A percentile compares a stretch with the other conserved stretches of the same genome.
Evolutionary conservation across 805 yeast genomes (phyloP).

Genomic region (Allodekkera sacchari): DNA sequence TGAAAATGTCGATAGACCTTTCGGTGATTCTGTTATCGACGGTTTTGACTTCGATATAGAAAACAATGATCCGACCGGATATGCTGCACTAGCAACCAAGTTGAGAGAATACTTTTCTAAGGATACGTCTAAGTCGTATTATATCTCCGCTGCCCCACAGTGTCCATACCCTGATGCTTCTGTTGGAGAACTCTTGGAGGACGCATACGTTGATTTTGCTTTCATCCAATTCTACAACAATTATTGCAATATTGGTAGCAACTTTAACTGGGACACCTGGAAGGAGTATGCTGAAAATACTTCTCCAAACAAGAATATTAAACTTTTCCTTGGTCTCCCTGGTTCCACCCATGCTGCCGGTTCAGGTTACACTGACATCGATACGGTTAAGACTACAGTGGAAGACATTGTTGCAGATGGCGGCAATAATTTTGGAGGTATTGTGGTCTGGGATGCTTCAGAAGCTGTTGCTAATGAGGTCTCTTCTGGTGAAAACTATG

Average conservation of each 20-base stretch:
- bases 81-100: conserved; percentile 48
- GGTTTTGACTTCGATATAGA: conserved; percentile 80
- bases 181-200: conserved; percentile 30
- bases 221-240: conserved; percentile 90
- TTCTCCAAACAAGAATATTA: conserved; percentile 62
- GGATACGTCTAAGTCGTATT: conserved; percentile 47
- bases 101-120: conserved; percentile 32
- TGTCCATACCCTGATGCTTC: conserved; percentile 78
- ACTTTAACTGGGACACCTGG: conserved; percentile 70
- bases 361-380: conserved; percentile 36
- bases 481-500: conserved; percentile 8
- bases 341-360: conserved; percentile 44
- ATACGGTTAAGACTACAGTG: conserved; percentile 27
- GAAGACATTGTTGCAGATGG: conserved; percentile 11
- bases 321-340: conserved; percentile 70
- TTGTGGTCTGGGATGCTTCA: conserved; percentile 79
- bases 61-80: conserved; percentile 53
- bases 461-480: conserved; percentile 4
- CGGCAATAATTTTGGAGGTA: conserved; percentile 50
- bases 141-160: conserved; percentile 87
- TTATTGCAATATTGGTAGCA: conserved; percentile 44
- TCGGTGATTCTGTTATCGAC: conserved; percentile 69
- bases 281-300: conserved; percentile 44
- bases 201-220: conserved; percentile 67
- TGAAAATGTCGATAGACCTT: conserved; percentile 34